phyloP scores from a whole-genome alignment of 805 yeast genomes.

The Saccharomycopsis oosterbeekiorum region DNA sequence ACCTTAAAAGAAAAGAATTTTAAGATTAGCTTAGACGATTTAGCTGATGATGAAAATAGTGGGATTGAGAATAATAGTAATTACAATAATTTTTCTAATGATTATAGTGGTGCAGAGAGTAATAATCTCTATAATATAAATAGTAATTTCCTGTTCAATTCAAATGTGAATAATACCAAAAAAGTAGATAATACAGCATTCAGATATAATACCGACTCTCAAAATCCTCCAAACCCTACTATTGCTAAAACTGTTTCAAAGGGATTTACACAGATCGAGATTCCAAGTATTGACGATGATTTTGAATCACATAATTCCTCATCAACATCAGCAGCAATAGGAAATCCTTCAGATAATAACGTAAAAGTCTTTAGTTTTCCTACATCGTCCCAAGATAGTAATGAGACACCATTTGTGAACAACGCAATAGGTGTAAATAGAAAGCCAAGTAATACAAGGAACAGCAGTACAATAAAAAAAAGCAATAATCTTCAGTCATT shows the following conservation, averaged over 20 bases:
- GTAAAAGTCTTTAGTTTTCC: conserved; percentile 10
- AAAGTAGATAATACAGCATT: neutral
- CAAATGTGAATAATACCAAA: neutral
- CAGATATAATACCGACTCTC: neutral
- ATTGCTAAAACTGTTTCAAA: neutral
- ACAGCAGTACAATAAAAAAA: neutral
- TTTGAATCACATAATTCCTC: neutral
- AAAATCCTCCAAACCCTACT: neutral
- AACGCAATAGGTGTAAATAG: neutral
- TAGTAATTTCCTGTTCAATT: neutral
- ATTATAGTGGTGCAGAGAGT: neutral
- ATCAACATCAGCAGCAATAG: neutral
- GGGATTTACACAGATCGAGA: conserved; percentile 14
- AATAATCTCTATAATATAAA: neutral
- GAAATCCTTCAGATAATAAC: neutral
- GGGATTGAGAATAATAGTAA: neutral
- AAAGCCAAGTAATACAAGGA: neutral
- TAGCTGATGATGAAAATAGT: neutral
- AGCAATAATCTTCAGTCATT: neutral
- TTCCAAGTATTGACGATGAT: conserved; percentile 14
- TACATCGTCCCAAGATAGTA: neutral
- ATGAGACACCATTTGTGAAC: neutral
- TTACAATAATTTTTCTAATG: neutral
- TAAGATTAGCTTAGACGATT: neutral
- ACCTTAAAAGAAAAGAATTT: conserved; percentile 1